These are phyloP conservation scores for Plantago lanceolata DNA, from an alignment of 305 asterid genomes.

Conservation along the genomic window DNA sequence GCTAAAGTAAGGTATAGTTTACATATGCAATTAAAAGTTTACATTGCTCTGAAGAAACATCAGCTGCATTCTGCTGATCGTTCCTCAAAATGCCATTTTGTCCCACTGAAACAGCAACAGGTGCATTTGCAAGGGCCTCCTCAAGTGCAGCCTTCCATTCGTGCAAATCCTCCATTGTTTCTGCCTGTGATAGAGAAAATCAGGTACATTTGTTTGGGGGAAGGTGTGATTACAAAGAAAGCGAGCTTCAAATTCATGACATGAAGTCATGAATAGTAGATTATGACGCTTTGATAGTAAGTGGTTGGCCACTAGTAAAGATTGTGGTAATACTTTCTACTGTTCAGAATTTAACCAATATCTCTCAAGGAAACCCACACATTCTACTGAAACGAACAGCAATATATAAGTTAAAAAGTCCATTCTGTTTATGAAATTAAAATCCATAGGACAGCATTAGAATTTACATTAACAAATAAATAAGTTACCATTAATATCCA, in stretches of 20 bases:
- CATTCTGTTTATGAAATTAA: not conserved
- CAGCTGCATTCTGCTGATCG: constrained; percentile 61
- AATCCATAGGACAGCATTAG: constrained; percentile 1
- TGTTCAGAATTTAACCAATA: not conserved
- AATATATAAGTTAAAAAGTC: not conserved
- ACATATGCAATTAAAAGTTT: constrained; percentile 27
- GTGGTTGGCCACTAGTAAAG: constrained; percentile 1
- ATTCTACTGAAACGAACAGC: not conserved
- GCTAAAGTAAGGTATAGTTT: constrained; percentile 14
- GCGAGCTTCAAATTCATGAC: constrained; percentile 9
- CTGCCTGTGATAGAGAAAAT: constrained; percentile 58
- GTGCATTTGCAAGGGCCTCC: constrained; percentile 91
- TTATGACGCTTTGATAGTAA: not conserved
- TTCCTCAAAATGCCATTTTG: constrained; percentile 76
- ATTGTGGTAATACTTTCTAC: not conserved
- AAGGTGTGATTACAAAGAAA: not conserved
- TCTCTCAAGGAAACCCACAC: constrained; percentile 7
- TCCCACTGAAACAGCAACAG: constrained; percentile 72
- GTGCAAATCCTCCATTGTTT: constrained; percentile 80
- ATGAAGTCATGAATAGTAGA: not conserved
- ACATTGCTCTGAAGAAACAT: constrained; percentile 69
- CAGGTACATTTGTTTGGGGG: constrained; percentile 10
- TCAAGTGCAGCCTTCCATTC: constrained; percentile 98
- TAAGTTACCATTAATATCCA: constrained; percentile 10
- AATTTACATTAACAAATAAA: not conserved